Conservation (phyloP, 1,284 basidiomycete genomes). For the Ceratobasidium papillatum region DNA sequence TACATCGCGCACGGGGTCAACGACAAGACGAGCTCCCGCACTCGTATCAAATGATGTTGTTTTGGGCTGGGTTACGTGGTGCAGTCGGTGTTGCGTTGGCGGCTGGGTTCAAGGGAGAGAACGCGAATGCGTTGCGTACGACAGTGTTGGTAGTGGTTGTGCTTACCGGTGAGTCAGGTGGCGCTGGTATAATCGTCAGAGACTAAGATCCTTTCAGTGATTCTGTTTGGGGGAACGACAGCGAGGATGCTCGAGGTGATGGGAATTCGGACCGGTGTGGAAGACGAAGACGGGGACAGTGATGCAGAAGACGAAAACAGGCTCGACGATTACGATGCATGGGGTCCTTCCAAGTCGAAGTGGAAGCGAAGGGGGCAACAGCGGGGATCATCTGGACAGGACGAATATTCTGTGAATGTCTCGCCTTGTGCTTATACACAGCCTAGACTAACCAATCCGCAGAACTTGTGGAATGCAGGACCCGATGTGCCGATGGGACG, state of each 20-base stretch:
- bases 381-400: slow-evolving; percentile 25
- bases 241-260: slow-evolving; percentile 96
- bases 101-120: slow-evolving; percentile 91
- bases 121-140: slow-evolving; percentile 89
- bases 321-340: slow-evolving; percentile 43
- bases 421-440: neutral
- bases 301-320: slow-evolving; percentile 74
- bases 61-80: slow-evolving; percentile 97
- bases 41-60: slow-evolving; percentile 98
- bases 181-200: neutral
- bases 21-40: slow-evolving; percentile 89
- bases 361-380: slow-evolving; percentile 9
- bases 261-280: slow-evolving; percentile 95
- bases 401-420: slow-evolving; percentile 12
- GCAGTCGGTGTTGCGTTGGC: slow-evolving; percentile 97
- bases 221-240: slow-evolving; percentile 96
- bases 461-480: slow-evolving; percentile 27
- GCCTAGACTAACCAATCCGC: neutral
- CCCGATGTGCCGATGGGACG: slow-evolving; percentile 17
- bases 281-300: slow-evolving; percentile 85
- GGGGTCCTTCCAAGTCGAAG: slow-evolving; percentile 25
- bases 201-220: slow-evolving; percentile 56
- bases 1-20: slow-evolving; percentile 83
- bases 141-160: slow-evolving; percentile 97
- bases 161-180: slow-evolving; percentile 61